Evolutionary conservation across 257 asterid species (phyloP).

Genomic region (Eucommia ulmoides): DNA sequence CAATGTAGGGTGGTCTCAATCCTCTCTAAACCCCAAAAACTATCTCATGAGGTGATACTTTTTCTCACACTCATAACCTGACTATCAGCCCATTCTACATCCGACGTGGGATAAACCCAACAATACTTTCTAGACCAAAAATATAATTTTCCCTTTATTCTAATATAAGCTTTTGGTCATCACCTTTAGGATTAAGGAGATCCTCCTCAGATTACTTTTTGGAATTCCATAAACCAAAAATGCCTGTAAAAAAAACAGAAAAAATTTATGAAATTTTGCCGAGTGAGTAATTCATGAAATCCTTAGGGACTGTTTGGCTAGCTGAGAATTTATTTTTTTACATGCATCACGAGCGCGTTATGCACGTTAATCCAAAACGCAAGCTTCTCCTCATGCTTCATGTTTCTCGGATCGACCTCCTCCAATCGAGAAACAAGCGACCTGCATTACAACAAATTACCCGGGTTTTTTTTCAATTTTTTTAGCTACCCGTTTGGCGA

Average conservation of each 20-base stretch:
- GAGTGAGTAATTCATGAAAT: no score
- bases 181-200: constrained; percentile 68
- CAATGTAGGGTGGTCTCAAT: no score
- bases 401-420: constrained; percentile 54
- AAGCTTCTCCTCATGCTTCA: constrained; percentile 68
- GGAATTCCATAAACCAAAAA: constrained; percentile 73
- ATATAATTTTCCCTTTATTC: no score
- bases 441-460: constrained; percentile 27
- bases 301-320: neutral
- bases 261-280: no score
- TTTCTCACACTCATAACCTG: no score
- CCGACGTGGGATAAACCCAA: no score
- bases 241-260: constrained; percentile 32
- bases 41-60: no score
- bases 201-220: constrained; percentile 47
- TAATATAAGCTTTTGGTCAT: no score
- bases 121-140: no score
- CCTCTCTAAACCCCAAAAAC: no score
- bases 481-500: neutral
- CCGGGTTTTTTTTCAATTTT: neutral
- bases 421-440: constrained; percentile 45
- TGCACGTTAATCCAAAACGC: constrained; percentile 96
- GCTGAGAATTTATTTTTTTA: constrained; percentile 28
- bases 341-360: constrained; percentile 93
- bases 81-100: no score